These are phyloP conservation scores for Penicillium alfredii DNA, from an alignment of 495 filamentous ascomycete genomes.

Conservation along the genomic window DNA sequence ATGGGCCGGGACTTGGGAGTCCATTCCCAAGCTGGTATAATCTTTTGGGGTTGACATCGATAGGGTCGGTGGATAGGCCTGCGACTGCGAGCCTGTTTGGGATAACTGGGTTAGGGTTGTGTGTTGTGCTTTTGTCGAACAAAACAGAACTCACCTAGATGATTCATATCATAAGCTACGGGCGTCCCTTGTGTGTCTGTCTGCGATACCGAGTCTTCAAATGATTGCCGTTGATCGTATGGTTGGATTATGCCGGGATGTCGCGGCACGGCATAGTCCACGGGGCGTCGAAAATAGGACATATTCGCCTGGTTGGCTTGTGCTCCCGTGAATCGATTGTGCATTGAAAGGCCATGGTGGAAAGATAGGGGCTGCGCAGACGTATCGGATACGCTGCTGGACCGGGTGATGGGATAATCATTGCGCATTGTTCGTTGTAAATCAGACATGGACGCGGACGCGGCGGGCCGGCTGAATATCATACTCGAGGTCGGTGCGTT, in stretches of 20 bases:
- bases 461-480: conserved; percentile 27
- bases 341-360: conserved; percentile 29
- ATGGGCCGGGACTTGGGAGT: conserved; percentile 26
- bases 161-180: conserved; percentile 25
- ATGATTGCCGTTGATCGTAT: conserved; percentile 28
- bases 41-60: conserved; percentile 28
- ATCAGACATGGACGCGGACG: conserved; percentile 25
- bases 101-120: conserved; percentile 9
- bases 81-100: conserved; percentile 25
- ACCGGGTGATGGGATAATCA: conserved; percentile 33
- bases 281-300: conserved; percentile 30
- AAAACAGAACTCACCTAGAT: conserved; percentile 14
- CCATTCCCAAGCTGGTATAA: conserved; percentile 27
- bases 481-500: conserved; percentile 20
- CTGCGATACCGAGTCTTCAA: conserved; percentile 39
- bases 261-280: conserved; percentile 31
- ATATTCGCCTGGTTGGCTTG: conserved; percentile 26
- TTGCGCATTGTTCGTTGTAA: conserved; percentile 31
- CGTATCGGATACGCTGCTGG: conserved; percentile 40
- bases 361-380: conserved; percentile 24
- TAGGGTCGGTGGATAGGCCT: conserved; percentile 29
- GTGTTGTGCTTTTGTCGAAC: background rate
- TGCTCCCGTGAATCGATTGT: conserved; percentile 27
- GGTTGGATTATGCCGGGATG: conserved; percentile 25
- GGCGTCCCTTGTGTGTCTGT: conserved; percentile 23